Conservation (phyloP, 2,329 filamentous ascomycete genomes). For the Trichoderma aggressivum region DNA sequence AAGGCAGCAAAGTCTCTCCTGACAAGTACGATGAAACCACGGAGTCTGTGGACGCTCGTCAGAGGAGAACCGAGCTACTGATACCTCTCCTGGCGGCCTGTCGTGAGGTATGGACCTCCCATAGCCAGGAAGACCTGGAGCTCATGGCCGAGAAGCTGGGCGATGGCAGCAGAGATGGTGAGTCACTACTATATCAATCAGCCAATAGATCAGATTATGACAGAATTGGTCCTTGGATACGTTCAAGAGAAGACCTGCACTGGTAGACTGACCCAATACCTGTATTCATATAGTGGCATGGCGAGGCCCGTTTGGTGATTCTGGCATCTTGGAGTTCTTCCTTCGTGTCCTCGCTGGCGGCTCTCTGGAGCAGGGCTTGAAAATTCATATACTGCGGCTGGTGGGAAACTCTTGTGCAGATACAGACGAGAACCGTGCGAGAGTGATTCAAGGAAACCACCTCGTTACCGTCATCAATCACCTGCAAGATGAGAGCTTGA, state of each 20-base stretch:
- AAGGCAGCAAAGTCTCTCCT: constrained; percentile 30
- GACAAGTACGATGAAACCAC: constrained; percentile 29
- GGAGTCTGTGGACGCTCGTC: constrained; percentile 24
- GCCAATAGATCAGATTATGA: background rate
- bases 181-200: constrained; percentile 29
- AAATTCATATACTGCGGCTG: constrained; percentile 54
- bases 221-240: background rate
- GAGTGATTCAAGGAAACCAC: constrained; percentile 49
- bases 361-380: constrained; percentile 41
- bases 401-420: constrained; percentile 63
- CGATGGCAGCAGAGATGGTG: constrained; percentile 54
- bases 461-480: constrained; percentile 48
- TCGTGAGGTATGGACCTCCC: constrained; percentile 39
- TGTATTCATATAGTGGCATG: constrained; percentile 45
- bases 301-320: constrained; percentile 55
- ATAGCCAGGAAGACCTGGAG: constrained; percentile 41
- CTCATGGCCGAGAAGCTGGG: constrained; percentile 50
- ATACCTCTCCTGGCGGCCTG: constrained; percentile 38
- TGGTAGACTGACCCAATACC: background rate
- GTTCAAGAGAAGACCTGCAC: background rate
- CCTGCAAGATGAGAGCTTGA: constrained; percentile 45
- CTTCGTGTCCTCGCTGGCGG: constrained; percentile 43
- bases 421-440: constrained; percentile 58
- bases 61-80: constrained; percentile 33
- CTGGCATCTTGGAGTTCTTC: constrained; percentile 56